These are phyloP conservation scores for Penicillium sp. DNA, from an alignment of 2,329 filamentous ascomycete genomes.

Conservation along the genomic window DNA sequence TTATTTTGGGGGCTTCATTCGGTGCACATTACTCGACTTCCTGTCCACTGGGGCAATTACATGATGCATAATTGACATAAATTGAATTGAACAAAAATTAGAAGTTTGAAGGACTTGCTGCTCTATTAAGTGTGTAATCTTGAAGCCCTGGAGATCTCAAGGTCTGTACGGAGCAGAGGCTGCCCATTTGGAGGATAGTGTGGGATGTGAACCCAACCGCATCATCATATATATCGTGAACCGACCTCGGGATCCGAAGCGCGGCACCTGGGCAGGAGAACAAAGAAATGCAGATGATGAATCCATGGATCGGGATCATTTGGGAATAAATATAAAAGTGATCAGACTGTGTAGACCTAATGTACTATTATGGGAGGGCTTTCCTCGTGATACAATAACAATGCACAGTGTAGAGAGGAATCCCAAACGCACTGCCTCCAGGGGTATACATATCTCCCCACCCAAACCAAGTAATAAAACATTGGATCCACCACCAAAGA, in stretches of 20 bases:
- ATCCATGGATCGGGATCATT: too few relatives aligned
- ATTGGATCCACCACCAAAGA: conserved; percentile 6
- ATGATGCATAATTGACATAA: conserved; percentile 3
- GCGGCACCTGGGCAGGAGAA: too few relatives aligned
- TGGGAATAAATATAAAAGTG: background rate
- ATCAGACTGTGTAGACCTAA: background rate
- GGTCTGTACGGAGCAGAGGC: too few relatives aligned
- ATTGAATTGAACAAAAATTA: background rate
- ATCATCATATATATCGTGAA: too few relatives aligned
- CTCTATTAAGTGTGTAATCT: too few relatives aligned
- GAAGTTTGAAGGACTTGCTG: too few relatives aligned
- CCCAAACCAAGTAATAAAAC: conserved; percentile 5
- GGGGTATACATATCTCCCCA: conserved; percentile 9
- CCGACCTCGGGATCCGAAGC: too few relatives aligned
- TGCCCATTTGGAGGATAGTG: too few relatives aligned
- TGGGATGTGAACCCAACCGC: too few relatives aligned
- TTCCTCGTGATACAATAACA: background rate
- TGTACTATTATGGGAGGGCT: background rate
- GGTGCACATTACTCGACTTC: conserved; percentile 1
- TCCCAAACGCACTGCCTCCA: conserved; percentile 16
- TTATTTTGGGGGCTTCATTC: background rate
- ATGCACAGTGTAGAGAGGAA: background rate
- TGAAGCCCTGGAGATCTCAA: too few relatives aligned
- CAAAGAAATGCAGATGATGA: background rate
- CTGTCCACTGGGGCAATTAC: background rate